phyloP scores from a whole-genome alignment of 495 filamentous ascomycete species.

The Penicillium dipodomyicola region DNA sequence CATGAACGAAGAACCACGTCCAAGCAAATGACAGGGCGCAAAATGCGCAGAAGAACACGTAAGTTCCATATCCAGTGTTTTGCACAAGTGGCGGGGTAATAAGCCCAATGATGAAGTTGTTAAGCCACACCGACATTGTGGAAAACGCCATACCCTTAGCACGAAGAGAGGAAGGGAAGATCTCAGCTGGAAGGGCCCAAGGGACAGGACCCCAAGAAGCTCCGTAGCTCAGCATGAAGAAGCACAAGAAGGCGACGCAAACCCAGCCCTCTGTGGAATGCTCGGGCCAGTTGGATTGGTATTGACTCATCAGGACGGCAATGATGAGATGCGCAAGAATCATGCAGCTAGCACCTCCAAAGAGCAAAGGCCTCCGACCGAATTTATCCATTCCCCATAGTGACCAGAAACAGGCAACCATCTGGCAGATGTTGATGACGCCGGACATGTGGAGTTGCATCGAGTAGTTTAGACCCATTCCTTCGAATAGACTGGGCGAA shows the following conservation, averaged over 20 bases:
- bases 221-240: slow-evolving; percentile 38
- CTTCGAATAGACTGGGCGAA: slow-evolving; percentile 44
- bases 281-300: slow-evolving; percentile 27
- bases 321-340: slow-evolving; percentile 40
- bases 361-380: slow-evolving; percentile 33
- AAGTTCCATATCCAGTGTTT: slow-evolving; percentile 44
- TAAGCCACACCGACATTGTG: slow-evolving; percentile 44
- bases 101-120: slow-evolving; percentile 43
- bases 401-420: slow-evolving; percentile 28
- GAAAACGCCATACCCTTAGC: slow-evolving; percentile 36
- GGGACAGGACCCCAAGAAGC: slow-evolving; percentile 36
- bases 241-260: slow-evolving; percentile 23
- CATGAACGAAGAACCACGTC: slow-evolving; percentile 43
- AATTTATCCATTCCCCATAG: slow-evolving; percentile 35
- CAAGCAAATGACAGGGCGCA: slow-evolving; percentile 43
- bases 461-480: slow-evolving; percentile 44
- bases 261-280: slow-evolving; percentile 38
- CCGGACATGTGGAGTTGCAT: slow-evolving; percentile 51
- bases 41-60: slow-evolving; percentile 48
- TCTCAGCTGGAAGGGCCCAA: slow-evolving; percentile 35
- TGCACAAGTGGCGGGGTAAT: slow-evolving; percentile 44
- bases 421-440: slow-evolving; percentile 47
- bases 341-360: slow-evolving; percentile 37
- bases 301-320: slow-evolving; percentile 34
- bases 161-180: slow-evolving; percentile 35